phyloP scores from a whole-genome alignment of 805 yeast species.

The Ogataea salicorniae region DNA sequence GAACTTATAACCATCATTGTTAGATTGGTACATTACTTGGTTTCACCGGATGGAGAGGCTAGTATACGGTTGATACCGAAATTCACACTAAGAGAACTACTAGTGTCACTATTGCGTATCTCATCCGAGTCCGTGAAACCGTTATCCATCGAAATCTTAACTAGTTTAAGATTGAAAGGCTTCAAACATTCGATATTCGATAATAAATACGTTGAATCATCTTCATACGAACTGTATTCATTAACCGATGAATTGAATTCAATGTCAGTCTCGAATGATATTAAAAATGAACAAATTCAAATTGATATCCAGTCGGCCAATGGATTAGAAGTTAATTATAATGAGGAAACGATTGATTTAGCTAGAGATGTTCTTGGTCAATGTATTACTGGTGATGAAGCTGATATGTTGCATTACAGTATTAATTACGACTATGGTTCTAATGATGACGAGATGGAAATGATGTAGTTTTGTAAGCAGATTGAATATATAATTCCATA shows the following conservation, averaged over 20 bases:
- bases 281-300: conserved; percentile 27
- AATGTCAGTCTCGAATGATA: conserved; percentile 18
- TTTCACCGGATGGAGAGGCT: conserved; percentile 28
- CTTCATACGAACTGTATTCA: conserved; percentile 33
- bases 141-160: conserved; percentile 20
- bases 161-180: conserved; percentile 13
- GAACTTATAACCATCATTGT: conserved; percentile 38
- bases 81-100: conserved; percentile 26
- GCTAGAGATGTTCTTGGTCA: conserved; percentile 67
- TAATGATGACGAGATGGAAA: conserved; percentile 17
- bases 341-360: conserved; percentile 57
- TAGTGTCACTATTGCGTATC: conserved; percentile 26
- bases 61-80: conserved; percentile 23
- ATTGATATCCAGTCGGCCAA: conserved; percentile 36
- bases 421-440: conserved; percentile 43
- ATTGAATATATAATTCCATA: no score
- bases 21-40: conserved; percentile 32
- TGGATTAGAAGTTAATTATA: conserved; percentile 60
- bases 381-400: conserved; percentile 70
- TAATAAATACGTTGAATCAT: conserved; percentile 18
- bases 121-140: conserved; percentile 29
- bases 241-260: conserved; percentile 13
- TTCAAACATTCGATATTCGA: conserved; percentile 13
- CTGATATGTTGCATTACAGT: conserved; percentile 65
- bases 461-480: conserved; percentile 1